Evolutionary conservation across 371 early-diverging fungal species (phyloP), one percentile per base, ranked within the genome.

Genomic region (Mucor ambiguus): DNA sequence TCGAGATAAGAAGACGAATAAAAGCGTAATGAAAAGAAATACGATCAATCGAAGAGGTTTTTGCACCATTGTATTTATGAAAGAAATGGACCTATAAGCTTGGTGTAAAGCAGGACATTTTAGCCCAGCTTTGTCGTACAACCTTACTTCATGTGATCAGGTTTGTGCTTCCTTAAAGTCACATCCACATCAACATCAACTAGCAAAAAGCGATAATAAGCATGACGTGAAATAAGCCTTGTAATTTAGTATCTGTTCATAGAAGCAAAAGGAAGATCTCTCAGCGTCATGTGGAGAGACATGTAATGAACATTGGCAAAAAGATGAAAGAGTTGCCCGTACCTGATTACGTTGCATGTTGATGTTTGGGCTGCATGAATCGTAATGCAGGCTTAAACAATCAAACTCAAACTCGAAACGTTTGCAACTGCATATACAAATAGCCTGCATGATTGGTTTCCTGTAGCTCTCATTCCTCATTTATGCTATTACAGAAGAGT

Each of bases 121-220:
- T 55, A 61, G 61, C 67, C 54, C 67, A 67, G 67, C 61, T 9
- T 28, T 33, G 56, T 62, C 10, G 61, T 35, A 62, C 48, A 38
- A 18, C 18, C 4, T 9, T 9, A 2, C 12, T 60, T 14, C 63
- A 62, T 52, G 63, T 62, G 63, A 62, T 62, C 38, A 22, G 6
- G 14, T 28, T 26, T 43, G 41, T 38, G 33, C 38, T 44, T 26
- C 43, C 29, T 12, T 22, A 46, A 24, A 22, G 20, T 26, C 28
- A 52, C 14, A 52, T 28, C 24, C 14, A 52, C 28, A 52, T 26
- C 24, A 52, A 52, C 28, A 49, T 28, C 22, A 14, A 28, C 6
- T 18, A 18, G 41, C 18, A 18, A 41, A 41, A 41, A 3, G 18
- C 41, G 41, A 41, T 10, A 12, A 18, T 41, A 41, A 41, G 41